Conservation (phyloP, 2,329 filamentous ascomycete genomes). For the Leptographium lundbergii region DNA sequence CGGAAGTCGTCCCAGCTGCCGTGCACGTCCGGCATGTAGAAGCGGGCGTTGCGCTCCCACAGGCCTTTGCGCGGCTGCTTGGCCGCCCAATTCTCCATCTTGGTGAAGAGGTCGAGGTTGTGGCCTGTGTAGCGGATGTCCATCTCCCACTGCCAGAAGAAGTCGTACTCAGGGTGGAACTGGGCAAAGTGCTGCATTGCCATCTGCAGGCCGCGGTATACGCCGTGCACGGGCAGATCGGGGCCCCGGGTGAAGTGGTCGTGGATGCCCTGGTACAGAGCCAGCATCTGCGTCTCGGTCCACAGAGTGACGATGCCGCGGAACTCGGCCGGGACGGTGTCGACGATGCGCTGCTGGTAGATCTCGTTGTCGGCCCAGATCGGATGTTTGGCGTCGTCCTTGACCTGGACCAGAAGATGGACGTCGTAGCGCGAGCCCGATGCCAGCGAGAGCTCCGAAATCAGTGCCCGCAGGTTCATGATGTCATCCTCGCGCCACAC, state of each 20-base stretch:
- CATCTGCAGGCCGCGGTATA: conserved; percentile 89
- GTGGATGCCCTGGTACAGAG: conserved; percentile 77
- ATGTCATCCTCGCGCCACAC: conserved; percentile 68
- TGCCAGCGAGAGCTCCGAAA: conserved; percentile 67
- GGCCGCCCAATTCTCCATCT: conserved; percentile 55
- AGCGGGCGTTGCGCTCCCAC: conserved; percentile 69
- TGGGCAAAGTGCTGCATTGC: conserved; percentile 89
- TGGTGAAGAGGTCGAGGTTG: conserved; percentile 63
- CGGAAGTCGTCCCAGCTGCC: conserved; percentile 71
- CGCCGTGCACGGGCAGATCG: conserved; percentile 72
- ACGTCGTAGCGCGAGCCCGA: conserved; percentile 81
- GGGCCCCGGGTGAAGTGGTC: conserved; percentile 56
- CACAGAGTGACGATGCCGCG: conserved; percentile 79
- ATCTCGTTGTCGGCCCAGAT: conserved; percentile 64
- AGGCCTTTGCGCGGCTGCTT: conserved; percentile 66
- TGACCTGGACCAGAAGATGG: conserved; percentile 75
- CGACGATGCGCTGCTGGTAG: conserved; percentile 54
- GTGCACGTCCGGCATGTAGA: conserved; percentile 66
- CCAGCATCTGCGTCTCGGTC: conserved; percentile 87
- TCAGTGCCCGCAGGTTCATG: conserved; percentile 70
- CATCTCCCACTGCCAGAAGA: conserved; percentile 95
- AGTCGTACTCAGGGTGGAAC: conserved; percentile 77
- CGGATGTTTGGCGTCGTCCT: conserved; percentile 58
- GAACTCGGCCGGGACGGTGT: conserved; percentile 71
- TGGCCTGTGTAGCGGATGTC: conserved; percentile 84